Evolutionary conservation across 768 basidiomycete genomes (phyloP).

Genomic region (Neoboletus magnificus): DNA sequence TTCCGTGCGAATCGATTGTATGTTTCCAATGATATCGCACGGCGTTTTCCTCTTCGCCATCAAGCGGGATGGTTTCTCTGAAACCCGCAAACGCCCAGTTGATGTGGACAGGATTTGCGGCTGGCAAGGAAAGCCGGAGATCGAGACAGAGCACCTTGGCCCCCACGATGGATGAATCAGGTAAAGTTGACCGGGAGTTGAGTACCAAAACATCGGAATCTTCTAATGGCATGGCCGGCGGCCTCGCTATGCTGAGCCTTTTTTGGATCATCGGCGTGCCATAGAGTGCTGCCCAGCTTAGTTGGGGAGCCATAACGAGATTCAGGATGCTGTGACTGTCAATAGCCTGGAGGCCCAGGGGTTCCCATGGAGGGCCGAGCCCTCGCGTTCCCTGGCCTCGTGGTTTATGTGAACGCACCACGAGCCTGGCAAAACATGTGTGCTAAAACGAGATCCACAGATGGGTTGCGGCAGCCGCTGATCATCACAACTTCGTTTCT

Average conservation of each 20-base stretch:
- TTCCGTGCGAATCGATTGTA: slow-evolving; percentile 15
- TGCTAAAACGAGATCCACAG: background rate
- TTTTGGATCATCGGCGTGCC: slow-evolving; percentile 8
- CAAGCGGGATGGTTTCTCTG: slow-evolving; percentile 6
- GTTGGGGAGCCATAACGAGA: background rate
- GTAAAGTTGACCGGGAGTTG: slow-evolving; percentile 13
- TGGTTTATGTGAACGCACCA: background rate
- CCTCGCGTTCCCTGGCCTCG: background rate
- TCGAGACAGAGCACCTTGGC: slow-evolving; percentile 16
- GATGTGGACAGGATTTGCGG: background rate
- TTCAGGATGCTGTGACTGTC: background rate
- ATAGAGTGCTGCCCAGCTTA: slow-evolving; percentile 3
- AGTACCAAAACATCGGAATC: slow-evolving; percentile 22
- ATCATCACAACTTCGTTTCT: background rate
- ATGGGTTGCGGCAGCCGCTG: background rate
- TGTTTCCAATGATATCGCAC: slow-evolving; percentile 17
- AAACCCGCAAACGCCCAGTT: slow-evolving; percentile 16
- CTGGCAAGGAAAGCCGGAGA: slow-evolving; percentile 13
- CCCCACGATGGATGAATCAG: background rate
- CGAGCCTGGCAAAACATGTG: background rate
- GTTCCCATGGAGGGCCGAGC: background rate
- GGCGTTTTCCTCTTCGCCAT: background rate
- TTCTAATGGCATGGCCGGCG: slow-evolving; percentile 9
- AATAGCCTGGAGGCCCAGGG: background rate
- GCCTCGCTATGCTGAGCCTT: slow-evolving; percentile 13